Evolutionary conservation across 2,329 filamentous ascomycete species (phyloP).

Genomic region (Epichloe gansuensis): DNA sequence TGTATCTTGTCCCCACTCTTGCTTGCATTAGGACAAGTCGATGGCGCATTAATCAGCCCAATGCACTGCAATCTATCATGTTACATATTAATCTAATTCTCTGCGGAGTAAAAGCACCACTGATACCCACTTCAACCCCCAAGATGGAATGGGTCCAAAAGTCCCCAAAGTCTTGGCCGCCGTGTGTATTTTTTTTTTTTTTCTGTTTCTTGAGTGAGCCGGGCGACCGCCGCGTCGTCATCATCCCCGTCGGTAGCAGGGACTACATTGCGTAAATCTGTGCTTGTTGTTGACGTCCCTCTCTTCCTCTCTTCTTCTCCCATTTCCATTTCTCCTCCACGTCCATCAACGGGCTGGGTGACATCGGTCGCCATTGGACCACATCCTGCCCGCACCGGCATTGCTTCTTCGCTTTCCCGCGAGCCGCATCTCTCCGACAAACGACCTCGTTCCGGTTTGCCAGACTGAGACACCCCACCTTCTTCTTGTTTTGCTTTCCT

Average conservation of each 20-base stretch:
- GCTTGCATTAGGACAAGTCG: too few relatives aligned
- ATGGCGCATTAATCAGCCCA: too few relatives aligned
- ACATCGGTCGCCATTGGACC: not conserved
- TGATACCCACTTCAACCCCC: too few relatives aligned
- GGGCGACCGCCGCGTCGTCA: not conserved
- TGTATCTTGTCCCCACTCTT: too few relatives aligned
- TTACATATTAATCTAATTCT: too few relatives aligned
- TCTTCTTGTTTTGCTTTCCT: not conserved
- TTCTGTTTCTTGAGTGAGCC: too few relatives aligned
- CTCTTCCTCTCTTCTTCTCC: not conserved
- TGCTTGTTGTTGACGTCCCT: not conserved
- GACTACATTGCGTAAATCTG: not conserved
- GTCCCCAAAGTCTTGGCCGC: too few relatives aligned
- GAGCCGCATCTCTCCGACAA: slow-evolving; percentile 1
- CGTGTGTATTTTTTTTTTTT: too few relatives aligned
- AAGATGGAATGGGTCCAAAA: too few relatives aligned
- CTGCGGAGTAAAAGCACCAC: too few relatives aligned
- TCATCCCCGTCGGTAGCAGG: not conserved
- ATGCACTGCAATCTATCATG: too few relatives aligned
- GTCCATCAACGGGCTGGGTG: not conserved
- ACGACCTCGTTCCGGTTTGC: not conserved
- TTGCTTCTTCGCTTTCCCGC: not conserved
- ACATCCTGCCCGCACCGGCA: not conserved
- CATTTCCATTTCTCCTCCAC: not conserved
- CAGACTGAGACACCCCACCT: slow-evolving; percentile 1